Conservation (phyloP, 495 filamentous ascomycete genomes). For the Echria macrotheca region DNA sequence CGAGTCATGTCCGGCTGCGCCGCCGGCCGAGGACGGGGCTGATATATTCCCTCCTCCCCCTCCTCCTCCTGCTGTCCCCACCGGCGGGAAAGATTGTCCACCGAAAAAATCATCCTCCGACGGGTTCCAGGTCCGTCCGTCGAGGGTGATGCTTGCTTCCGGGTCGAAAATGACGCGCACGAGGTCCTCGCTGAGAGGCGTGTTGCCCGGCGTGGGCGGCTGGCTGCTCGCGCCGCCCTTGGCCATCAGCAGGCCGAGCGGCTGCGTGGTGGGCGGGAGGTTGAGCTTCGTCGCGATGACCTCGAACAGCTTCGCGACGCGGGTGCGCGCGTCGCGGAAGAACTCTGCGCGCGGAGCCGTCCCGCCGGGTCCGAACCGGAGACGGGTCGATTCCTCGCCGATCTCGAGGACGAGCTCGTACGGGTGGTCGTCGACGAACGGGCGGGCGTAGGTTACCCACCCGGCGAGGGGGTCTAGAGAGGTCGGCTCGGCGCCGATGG, state of each 20-base stretch:
- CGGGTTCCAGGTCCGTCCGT: conserved; percentile 49
- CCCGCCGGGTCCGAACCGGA: conserved; percentile 43
- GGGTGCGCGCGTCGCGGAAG: conserved; percentile 57
- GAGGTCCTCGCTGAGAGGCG: conserved; percentile 62
- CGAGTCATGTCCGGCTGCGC: conserved; percentile 28
- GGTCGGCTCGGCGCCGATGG: conserved; percentile 48
- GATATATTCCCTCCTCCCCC: conserved; percentile 25
- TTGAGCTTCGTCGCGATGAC: conserved; percentile 78
- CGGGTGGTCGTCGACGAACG: conserved; percentile 68
- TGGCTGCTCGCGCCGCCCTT: conserved; percentile 44
- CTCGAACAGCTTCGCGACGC: conserved; percentile 68
- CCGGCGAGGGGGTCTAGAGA: conserved; percentile 38
- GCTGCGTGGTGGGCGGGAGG: conserved; percentile 55
- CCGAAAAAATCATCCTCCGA: conserved; percentile 20
- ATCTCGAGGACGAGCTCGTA: conserved; percentile 79
- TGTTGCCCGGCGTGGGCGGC: conserved; percentile 63
- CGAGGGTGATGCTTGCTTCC: conserved; percentile 67
- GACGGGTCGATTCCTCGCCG: conserved; percentile 57
- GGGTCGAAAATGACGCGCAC: conserved; percentile 61
- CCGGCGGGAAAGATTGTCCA: not conserved
- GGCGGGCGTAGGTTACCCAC: conserved; percentile 74
- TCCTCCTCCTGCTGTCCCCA: conserved; percentile 7
- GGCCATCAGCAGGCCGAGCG: conserved; percentile 63
- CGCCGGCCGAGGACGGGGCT: conserved; percentile 28
- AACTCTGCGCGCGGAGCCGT: conserved; percentile 62